Evolutionary conservation across 352 stramenopile species (phyloP), one percentile per base, ranked within the genome.

Genomic region (Hyaloperonospora arabidopsidis): DNA sequence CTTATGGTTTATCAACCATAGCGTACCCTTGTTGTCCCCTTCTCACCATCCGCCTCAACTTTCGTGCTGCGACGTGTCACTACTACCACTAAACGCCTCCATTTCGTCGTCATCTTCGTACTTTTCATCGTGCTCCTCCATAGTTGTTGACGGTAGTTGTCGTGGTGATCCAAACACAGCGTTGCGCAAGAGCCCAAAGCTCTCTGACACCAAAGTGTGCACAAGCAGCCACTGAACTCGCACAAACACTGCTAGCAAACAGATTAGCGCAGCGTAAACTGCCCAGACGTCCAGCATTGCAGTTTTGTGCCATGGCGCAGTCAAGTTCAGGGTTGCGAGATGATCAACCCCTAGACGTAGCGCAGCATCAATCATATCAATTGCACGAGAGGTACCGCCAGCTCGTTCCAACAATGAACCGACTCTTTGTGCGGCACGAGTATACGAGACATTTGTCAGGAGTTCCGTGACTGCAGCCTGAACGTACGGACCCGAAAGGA

Each of bases 241-340:
- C 3, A 92, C 57, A 17, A 72, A 60, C 15, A 89, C 68, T 10
- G 74, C 76, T 23, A 87, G 25, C 22, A 88, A 59, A 17, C 83
- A 93, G 13, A 89, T 82, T 2, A 90, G 25, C 10, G 78, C 78
- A 1, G 67, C 74, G 53, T 87, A 90, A 6, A 89, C 76, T 2
- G 80, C 80, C 74, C 77, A 89, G 3, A 93, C 83, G 50, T 93
- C 83, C 1, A 93, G 70, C 56, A 93, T 68, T 19, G 75, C 78
- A 0, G 68, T 75, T 52, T 87, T 88, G 63, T 93, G 83, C 83
- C 83, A 93, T 11, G 83, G 79, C 17, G 70, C 54, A 36, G 63
- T 67, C 45, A 89, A 53, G 46, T 90, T 82, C 13, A 87, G 56
- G 2, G 83, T 89, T 18, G 77, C 76, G 8, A 93, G 36, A 65